phyloP scores from a whole-genome alignment of 208 protist species.

The Trypanosoma conorhini region DNA sequence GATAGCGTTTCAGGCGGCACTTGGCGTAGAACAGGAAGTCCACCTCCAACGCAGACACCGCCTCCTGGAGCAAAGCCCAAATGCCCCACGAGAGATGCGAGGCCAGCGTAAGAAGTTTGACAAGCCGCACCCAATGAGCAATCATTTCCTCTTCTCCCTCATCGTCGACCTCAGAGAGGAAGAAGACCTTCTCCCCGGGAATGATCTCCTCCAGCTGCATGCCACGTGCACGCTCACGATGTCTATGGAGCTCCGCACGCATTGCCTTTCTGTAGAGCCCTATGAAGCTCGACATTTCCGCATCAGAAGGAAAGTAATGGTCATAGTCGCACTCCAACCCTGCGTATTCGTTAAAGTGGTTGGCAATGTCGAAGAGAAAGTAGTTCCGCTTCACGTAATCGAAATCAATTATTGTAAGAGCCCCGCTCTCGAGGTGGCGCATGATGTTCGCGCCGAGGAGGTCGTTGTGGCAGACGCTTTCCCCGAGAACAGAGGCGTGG shows the following conservation, averaged over 20 bases:
- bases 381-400: conserved; percentile 91
- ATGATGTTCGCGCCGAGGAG: conserved; percentile 92
- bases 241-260: conserved; percentile 45
- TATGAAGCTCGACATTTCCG: conserved; percentile 76
- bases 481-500: conserved; percentile 40
- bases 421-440: conserved; percentile 47
- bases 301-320: conserved; percentile 73
- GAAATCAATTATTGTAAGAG: conserved; percentile 92
- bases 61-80: conserved; percentile 90
- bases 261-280: conserved; percentile 65
- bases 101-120: conserved; percentile 78
- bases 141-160: conserved; percentile 37
- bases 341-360: conserved; percentile 93
- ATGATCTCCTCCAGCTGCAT: conserved; percentile 41
- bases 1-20: conserved; percentile 62
- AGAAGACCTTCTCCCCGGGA: conserved; percentile 52
- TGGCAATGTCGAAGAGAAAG: conserved; percentile 89
- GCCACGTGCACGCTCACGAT: conserved; percentile 17
- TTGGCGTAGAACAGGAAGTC: conserved; percentile 87
- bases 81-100: conserved; percentile 85
- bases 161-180: conserved; percentile 23
- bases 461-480: conserved; percentile 91
- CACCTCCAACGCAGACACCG: conserved; percentile 83
- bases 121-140: conserved; percentile 45
- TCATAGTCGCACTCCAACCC: conserved; percentile 90